A percentile compares a stretch with the other conserved stretches of the same genome.
Evolutionary conservation across 164 flowering plant species (phyloP).

Genomic region (Platanus orientalis): DNA sequence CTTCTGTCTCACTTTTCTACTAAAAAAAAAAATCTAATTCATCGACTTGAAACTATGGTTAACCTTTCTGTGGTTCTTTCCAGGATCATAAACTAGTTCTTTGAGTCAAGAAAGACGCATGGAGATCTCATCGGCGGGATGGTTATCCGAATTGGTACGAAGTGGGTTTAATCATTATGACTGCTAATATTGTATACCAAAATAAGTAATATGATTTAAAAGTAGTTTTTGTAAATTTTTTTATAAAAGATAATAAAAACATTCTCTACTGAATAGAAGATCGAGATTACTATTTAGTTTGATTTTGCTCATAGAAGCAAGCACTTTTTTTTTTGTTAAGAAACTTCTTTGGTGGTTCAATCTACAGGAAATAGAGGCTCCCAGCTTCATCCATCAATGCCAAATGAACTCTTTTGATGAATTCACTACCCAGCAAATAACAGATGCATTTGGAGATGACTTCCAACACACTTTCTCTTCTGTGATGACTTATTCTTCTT

Average conservation of each 20-base stretch:
- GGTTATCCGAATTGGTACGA: conserved; percentile 41
- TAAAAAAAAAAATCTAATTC: too few species aligned
- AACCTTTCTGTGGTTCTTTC: neutral
- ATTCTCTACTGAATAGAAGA: too few species aligned
- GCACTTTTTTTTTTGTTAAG: neutral
- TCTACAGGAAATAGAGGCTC: conserved; percentile 52
- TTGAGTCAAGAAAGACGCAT: conserved; percentile 15
- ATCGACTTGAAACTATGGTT: neutral
- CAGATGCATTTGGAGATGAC: conserved; percentile 41
- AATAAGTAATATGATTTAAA: too few species aligned
- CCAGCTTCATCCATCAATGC: conserved; percentile 38
- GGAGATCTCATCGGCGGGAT: conserved; percentile 38
- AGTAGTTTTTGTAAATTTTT: too few species aligned
- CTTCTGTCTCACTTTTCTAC: neutral
- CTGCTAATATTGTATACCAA: neutral
- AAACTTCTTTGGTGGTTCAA: neutral
- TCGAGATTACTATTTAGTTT: neutral
- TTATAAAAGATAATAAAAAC: too few species aligned
- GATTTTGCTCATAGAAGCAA: neutral
- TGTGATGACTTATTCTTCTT: conserved; percentile 21
- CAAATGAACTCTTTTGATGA: conserved; percentile 43
- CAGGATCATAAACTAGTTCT: too few species aligned
- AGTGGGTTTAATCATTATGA: too few species aligned
- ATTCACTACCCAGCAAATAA: conserved; percentile 30
- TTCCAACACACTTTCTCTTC: conserved; percentile 27